Evolutionary conservation across 257 asterid genomes (phyloP).

Genomic region (Eucommia ulmoides): DNA sequence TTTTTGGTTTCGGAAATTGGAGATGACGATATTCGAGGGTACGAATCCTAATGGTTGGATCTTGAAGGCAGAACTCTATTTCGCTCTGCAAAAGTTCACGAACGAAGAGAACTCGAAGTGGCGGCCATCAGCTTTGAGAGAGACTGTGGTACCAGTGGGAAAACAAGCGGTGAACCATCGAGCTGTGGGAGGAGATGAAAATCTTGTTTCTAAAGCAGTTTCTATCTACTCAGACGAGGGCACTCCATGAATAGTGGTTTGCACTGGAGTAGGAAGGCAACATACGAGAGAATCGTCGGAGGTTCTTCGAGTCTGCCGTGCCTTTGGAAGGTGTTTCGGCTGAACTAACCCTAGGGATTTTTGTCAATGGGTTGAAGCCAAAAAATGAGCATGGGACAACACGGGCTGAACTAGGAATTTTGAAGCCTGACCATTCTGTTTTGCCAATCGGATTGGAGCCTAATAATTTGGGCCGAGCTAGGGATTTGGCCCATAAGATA

Average conservation of each 20-base stretch:
- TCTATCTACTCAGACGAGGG: background rate
- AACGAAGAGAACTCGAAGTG: background rate
- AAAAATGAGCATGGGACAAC: too few relatives aligned
- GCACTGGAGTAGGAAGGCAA: background rate
- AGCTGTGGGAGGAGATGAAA: background rate
- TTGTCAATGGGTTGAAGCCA: background rate
- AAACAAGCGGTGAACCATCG: background rate
- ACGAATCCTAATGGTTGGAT: background rate
- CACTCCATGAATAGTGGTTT: background rate
- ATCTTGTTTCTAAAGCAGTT: background rate
- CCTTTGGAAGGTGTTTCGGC: background rate
- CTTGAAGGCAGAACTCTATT: background rate
- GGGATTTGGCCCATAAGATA: background rate
- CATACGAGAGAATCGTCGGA: background rate
- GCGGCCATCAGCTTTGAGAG: background rate
- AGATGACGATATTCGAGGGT: background rate
- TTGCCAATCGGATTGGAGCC: too few relatives aligned
- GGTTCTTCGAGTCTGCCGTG: background rate
- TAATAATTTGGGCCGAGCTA: background rate
- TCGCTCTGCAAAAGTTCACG: background rate
- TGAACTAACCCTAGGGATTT: background rate
- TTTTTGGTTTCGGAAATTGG: background rate
- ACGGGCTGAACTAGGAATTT: background rate
- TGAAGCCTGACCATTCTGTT: too few relatives aligned
- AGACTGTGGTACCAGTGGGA: background rate